Base-by-base conservation (phyloP, 495 filamentous ascomycete species). In the Xylaria bambusicola region DNA sequence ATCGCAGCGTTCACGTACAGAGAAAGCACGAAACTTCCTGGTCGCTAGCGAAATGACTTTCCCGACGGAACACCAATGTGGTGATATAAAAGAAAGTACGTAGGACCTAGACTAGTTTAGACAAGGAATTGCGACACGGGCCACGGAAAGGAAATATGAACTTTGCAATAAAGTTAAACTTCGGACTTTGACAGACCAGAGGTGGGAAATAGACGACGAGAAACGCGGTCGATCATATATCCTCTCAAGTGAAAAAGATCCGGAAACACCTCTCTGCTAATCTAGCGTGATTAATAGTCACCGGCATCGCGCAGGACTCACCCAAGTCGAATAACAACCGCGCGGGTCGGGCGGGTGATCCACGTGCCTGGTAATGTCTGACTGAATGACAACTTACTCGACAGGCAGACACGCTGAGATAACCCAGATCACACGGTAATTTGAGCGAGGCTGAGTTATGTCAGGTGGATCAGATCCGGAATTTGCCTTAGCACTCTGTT, bases 281-380 rank as follows among this genome's bases (percentile, higher is more conserved):
- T 52, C 31, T 17, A 20, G 49, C 33, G 13, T 24, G 29, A 33
- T 33, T 18, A 18, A 21, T 53, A 27, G 13, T 27, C n/a, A 17
- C 24, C 9, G 20, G 7, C 9, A 26, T 40, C 21, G 21, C 26
- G 21, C 23, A 42, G 36, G 36, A 35, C 51, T 10, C 29, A 33
- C n/a, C 3, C 33, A 53, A 42, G 35, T 53, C 20, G 36, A 42
- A 41, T 29, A 5, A 33, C 29, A 10, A 5, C 10, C 29, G 29
- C 10, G 29, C 29, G 29, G 29, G 29, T 33, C 29, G 12, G 12
- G 29, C 9, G 17, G 6, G 15, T 38, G 17, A 52, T 3, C 33
- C 33, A 9, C 13, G 49, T 52, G 49, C 49, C 49, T 24, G 49
- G 27, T n/a, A n/a, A n/a, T n/a, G n/a, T n/a, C n/a, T n/a, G 29